Evolutionary conservation across 257 asterid genomes (phyloP), one percentile per base, ranked within the genome.

Genomic region (Voacanga thouarsii): DNA sequence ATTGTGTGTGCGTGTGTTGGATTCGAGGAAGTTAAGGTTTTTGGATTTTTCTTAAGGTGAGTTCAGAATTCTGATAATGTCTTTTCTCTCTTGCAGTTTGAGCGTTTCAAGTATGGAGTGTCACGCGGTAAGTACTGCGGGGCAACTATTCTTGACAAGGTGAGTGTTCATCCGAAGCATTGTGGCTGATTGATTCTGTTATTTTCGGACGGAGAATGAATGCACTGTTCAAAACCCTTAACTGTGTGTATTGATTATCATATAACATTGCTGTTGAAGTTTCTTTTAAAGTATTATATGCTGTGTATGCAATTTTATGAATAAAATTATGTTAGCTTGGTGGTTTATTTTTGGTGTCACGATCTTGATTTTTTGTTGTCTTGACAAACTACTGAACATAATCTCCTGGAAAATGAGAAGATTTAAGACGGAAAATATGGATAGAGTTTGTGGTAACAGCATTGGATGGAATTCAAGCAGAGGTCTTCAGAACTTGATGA

Each of bases 101-200:
- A 72, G 59, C 72, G 30, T 79, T 64, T 79, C 21, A 39, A 70
- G 12, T 77, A 90, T 90, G 97, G 89, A 83, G 56, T 90, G 90
- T 77, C 83, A 77, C 73, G 63, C 82, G 57, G 28, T 84, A 43
- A 81, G 77, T 77, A 75, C 83, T 11, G 81, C 84, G 15, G 59
- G 78, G 45, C 87, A 80, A 51, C 82, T 87, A 51, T 77, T 79
- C 74, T 85, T 85, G 44, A 43, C 80, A 30, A 81, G 90, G 96
- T 90, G 77, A 84, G 59, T 47, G 1, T 71, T 50, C n/a, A 18
- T 12, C 37, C 65, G 18, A 24, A 43, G 71, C 45, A 4, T 18
- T 43, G 10, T 23, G n/a, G 9, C 44, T 71, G 24, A 7, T 78
- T 66, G 24, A 30, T 15, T 66, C 18, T 66, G 28, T 66, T 66